These are phyloP conservation scores for Mytilinidion resinicola DNA, from an alignment of 495 filamentous ascomycete genomes.

Conservation along the genomic window DNA sequence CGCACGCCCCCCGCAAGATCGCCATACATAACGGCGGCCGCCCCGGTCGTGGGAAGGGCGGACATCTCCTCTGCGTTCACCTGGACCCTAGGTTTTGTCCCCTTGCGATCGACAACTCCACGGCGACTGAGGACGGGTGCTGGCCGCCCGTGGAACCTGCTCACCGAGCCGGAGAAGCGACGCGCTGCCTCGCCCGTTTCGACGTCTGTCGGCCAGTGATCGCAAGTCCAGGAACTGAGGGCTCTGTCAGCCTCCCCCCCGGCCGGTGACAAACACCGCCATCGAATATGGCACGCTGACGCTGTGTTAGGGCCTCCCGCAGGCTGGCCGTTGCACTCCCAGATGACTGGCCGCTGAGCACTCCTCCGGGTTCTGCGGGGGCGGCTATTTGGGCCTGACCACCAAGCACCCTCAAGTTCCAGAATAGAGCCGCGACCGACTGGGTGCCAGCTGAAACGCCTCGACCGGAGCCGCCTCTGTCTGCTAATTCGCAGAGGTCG, in stretches of 20 bases:
- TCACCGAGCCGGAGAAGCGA: not conserved
- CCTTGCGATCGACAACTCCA: constrained; percentile 25
- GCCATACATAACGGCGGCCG: constrained; percentile 20
- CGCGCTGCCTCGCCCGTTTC: constrained; percentile 7
- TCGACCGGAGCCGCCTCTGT: constrained; percentile 16
- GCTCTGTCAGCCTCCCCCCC: not conserved
- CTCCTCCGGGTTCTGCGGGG: constrained; percentile 10
- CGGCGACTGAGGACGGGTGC: not conserved
- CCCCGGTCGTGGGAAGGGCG: constrained; percentile 13
- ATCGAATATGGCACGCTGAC: constrained; percentile 19
- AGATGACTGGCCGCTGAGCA: constrained; percentile 25
- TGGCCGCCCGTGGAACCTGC: not conserved
- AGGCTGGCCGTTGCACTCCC: constrained; percentile 13
- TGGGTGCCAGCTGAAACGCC: constrained; percentile 27
- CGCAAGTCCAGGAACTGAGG: constrained; percentile 25
- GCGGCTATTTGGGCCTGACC: constrained; percentile 24
- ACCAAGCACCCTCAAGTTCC: constrained; percentile 17
- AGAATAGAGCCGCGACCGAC: constrained; percentile 25
- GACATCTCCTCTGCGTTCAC: constrained; percentile 18
- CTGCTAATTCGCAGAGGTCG: constrained; percentile 21
- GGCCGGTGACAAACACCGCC: constrained; percentile 19
- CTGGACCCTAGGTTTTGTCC: constrained; percentile 19
- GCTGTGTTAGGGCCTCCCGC: constrained; percentile 22
- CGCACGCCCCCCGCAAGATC: constrained; percentile 6
- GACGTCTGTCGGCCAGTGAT: constrained; percentile 11